Percentiles rank a stretch among this genome's conserved stretches.
Conservation (phyloP, 2,329 filamentous ascomycete genomes). For the Sclerotinia borealis region DNA sequence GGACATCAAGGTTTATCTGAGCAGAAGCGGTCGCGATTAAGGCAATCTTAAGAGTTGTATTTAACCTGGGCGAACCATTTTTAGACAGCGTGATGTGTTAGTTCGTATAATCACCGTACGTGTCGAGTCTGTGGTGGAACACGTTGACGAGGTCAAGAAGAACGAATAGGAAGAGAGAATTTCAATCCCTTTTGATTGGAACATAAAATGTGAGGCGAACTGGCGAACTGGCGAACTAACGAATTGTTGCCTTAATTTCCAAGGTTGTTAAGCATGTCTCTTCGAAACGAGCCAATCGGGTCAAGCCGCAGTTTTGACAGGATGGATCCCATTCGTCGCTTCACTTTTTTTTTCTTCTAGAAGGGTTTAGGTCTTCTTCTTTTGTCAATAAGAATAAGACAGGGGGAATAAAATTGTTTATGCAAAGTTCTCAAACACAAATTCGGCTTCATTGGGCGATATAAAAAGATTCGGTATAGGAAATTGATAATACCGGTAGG, state of each 20-base stretch:
- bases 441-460: neutral
- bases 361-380: neutral
- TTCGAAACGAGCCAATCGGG: constrained; percentile 17
- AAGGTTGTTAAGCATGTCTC: neutral
- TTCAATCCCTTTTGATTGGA: neutral
- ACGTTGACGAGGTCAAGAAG: constrained; percentile 13
- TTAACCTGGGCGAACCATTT: constrained; percentile 14
- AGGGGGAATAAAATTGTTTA: neutral
- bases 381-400: neutral
- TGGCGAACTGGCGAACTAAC: constrained; percentile 13
- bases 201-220: constrained; percentile 15
- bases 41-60: constrained; percentile 3
- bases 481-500: neutral
- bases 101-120: constrained; percentile 7
- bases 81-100: constrained; percentile 6
- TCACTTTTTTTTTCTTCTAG: constrained; percentile 15
- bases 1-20: constrained; percentile 10
- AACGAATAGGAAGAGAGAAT: neutral
- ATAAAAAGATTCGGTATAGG: neutral
- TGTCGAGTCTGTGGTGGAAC: constrained; percentile 13
- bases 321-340: constrained; percentile 24
- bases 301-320: constrained; percentile 10
- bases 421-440: neutral
- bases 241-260: neutral
- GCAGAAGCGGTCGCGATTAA: neutral